These are phyloP conservation scores for Mariannaea elegans DNA, from an alignment of 2,329 filamentous ascomycete genomes.

Conservation along the genomic window DNA sequence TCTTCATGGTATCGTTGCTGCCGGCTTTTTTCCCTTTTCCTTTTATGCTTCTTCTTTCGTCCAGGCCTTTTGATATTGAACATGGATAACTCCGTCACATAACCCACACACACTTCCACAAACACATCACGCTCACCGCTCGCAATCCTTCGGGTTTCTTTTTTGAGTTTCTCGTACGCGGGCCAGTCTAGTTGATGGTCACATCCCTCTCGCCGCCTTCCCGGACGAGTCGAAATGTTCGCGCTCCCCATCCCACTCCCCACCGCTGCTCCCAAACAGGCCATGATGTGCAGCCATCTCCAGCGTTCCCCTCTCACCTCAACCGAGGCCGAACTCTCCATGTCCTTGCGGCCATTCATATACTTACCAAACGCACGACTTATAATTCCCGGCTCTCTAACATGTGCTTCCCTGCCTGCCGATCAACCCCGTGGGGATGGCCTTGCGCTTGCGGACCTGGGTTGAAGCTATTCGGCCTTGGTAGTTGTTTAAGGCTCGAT, in stretches of 20 bases:
- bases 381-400: slow-evolving; percentile 5
- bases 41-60: not conserved
- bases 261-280: slow-evolving; percentile 5
- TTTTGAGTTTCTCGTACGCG: not conserved
- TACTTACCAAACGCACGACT: not conserved
- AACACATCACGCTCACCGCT: not conserved
- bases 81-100: not conserved
- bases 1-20: not conserved
- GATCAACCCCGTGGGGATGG: slow-evolving; percentile 30
- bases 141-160: not conserved
- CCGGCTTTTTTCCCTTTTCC: no score
- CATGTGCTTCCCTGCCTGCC: slow-evolving; percentile 26
- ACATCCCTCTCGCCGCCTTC: slow-evolving; percentile 1
- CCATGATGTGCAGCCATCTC: slow-evolving; percentile 8
- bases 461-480: slow-evolving; percentile 19
- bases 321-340: slow-evolving; percentile 19
- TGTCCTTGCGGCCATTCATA: not conserved
- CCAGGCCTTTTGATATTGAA: not conserved
- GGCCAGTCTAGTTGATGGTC: slow-evolving; percentile 11
- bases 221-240: slow-evolving; percentile 13
- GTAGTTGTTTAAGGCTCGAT: slow-evolving; percentile 31
- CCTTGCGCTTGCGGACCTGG: slow-evolving; percentile 19
- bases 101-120: not conserved
- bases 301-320: not conserved
- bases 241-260: slow-evolving; percentile 13